These are phyloP conservation scores for Pueraria montana DNA, from an alignment of 306 rosid genomes.

Conservation along the genomic window DNA sequence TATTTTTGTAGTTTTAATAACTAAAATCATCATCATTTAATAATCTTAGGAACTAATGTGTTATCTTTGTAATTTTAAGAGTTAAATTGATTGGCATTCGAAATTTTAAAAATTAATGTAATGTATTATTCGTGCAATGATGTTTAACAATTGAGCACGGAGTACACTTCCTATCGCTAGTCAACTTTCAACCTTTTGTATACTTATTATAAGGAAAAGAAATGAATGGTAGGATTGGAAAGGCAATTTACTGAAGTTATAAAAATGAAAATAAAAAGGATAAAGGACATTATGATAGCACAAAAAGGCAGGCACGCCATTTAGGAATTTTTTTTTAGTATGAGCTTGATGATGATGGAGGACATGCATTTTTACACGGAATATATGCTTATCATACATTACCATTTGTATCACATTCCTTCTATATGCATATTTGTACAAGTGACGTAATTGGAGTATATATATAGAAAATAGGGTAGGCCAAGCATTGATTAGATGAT, in stretches of 20 bases:
- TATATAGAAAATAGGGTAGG: background rate
- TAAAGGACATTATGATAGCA: slow-evolving; percentile 38
- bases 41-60: too few species aligned
- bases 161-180: slow-evolving; percentile 8
- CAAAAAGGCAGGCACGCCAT: background rate
- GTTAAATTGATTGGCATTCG: background rate
- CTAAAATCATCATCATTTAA: too few species aligned
- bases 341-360: slow-evolving; percentile 30
- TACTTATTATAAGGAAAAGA: background rate
- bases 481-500: background rate
- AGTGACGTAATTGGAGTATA: background rate
- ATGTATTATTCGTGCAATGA: background rate
- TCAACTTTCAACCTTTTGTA: background rate
- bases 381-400: slow-evolving; percentile 1
- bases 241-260: slow-evolving; percentile 39
- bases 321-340: slow-evolving; percentile 6
- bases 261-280: slow-evolving; percentile 41
- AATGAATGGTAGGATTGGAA: slow-evolving; percentile 20
- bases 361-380: slow-evolving; percentile 15
- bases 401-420: background rate
- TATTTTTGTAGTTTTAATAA: too few species aligned
- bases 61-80: background rate
- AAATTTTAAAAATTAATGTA: background rate
- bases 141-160: background rate
- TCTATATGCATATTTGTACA: background rate